Base-by-base conservation (phyloP, 2,329 filamentous ascomycete species). In the Apiospora rasikravindrae region DNA sequence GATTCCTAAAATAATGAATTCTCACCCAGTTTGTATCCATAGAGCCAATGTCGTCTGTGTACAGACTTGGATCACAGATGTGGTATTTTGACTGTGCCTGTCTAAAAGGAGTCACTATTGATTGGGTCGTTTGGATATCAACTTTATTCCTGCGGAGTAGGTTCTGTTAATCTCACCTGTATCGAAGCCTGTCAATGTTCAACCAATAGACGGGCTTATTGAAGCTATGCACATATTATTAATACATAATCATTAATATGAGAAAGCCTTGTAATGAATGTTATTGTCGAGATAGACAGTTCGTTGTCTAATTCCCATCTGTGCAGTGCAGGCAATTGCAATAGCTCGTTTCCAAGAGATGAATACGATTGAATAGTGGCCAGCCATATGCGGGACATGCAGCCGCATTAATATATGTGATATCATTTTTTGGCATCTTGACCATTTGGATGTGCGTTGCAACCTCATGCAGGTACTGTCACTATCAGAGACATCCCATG, bases 401-500 rank as follows among this genome's bases (percentile, higher is more conserved):
- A 64, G 33, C 57, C 22, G 33, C 10, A n/a, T 24, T 40, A 64
- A 40, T 64, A 40, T 64, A 24, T 64, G 22, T 64, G 53, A 61
- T 61, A 61, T 61, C 53, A 61, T 37, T 61, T n/a, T 64, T 64
- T n/a, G 4, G 13, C 57, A 40, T 64, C 22, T n/a, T 64, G 57
- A 10, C 57, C 19, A 29, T 40, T 64, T 40, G 29, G 10, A 37
- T 4, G 33, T n/a, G 33, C 11, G 22, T 14, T n/a, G 57, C 33
- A 40, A 64, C 29, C 33, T 40, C 57, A 40, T 64, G 57, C 57
- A 40, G 57, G 57, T 40, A 64, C 57, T 64, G 33, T 64, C 57
- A 64, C 57, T 40, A 64, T 64, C 33, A 64, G 33, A 40, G 57
- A 64, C 57, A 64, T n/a, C 29, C 49, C 19, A 64, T 64, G 57